Conservation (phyloP, 352 stramenopile genomes). For the Pythium plurisporium region DNA sequence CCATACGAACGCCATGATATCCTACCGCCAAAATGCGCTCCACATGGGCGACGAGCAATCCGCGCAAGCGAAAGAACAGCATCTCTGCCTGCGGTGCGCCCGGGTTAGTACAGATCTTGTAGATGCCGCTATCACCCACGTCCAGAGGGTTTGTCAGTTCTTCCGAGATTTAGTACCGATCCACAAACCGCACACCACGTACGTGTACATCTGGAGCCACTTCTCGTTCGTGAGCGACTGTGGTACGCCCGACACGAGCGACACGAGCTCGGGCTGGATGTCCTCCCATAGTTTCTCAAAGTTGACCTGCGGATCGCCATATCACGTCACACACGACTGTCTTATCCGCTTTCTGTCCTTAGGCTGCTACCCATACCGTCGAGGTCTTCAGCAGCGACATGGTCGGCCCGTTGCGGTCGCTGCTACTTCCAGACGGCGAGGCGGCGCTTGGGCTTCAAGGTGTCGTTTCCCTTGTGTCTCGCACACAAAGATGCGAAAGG, state of each 20-base stretch:
- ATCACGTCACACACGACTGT: neutral
- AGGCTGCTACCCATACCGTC: constrained; percentile 31
- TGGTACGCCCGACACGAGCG: constrained; percentile 61
- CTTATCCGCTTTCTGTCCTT: too few relatives aligned
- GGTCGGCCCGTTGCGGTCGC: neutral
- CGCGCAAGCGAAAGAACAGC: constrained; percentile 75
- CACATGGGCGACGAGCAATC: constrained; percentile 63
- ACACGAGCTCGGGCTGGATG: constrained; percentile 75
- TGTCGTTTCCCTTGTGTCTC: constrained; percentile 18
- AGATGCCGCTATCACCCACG: constrained; percentile 50
- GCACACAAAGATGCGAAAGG: neutral
- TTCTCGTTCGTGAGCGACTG: constrained; percentile 76
- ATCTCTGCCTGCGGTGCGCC: constrained; percentile 74
- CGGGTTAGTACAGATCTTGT: constrained; percentile 87
- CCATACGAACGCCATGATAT: neutral
- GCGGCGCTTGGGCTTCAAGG: constrained; percentile 14
- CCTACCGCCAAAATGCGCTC: constrained; percentile 50
- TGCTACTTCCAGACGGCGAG: neutral
- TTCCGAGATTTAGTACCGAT: too few relatives aligned
- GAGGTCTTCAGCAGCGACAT: constrained; percentile 86
- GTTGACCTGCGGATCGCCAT: constrained; percentile 47
- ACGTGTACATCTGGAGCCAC: constrained; percentile 87
- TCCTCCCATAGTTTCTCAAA: constrained; percentile 82
- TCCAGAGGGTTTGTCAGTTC: too few relatives aligned
- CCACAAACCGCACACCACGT: too few relatives aligned